Percentiles rank a stretch among this genome's conserved stretches.
Conservation (phyloP, 1,139 yeast genomes). For the Hemisphaericaspora lyxosophila region DNA sequence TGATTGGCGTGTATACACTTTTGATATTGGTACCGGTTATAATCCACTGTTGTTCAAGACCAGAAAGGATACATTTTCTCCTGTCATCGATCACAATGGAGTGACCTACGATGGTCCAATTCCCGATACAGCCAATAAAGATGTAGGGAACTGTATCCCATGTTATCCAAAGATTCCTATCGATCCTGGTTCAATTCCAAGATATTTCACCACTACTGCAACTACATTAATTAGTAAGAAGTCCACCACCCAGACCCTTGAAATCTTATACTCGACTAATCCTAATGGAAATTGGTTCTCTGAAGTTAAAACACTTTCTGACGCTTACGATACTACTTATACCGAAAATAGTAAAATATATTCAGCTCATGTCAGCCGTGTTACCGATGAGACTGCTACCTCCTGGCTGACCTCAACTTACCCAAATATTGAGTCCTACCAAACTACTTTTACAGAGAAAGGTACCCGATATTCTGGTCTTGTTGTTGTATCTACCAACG, state of each 20-base stretch:
- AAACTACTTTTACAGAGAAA: neutral
- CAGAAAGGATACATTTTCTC: conserved; percentile 4
- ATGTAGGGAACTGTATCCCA: conserved; percentile 5
- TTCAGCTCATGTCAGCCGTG: no score
- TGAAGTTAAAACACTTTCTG: no score
- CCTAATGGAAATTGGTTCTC: conserved; percentile 1
- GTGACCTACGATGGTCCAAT: conserved; percentile 10
- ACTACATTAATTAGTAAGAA: neutral
- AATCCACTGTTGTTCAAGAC: conserved; percentile 11
- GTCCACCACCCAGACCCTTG: neutral
- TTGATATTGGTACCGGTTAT: conserved; percentile 18
- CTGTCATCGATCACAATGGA: conserved; percentile 8
- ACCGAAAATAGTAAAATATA: no score
- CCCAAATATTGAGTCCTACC: neutral
- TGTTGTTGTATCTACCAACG: neutral
- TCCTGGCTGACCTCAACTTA: neutral
- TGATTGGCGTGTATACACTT: no score
- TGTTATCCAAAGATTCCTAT: conserved; percentile 5
- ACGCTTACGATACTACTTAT: no score
- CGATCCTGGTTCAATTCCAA: conserved; percentile 8
- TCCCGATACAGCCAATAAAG: conserved; percentile 8
- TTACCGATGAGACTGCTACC: no score
- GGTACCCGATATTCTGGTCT: neutral
- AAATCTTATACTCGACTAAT: neutral
- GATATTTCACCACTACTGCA: conserved; percentile 2